phyloP scores from a whole-genome alignment of 78 protist species.

The Reticulomyxa filosa region DNA sequence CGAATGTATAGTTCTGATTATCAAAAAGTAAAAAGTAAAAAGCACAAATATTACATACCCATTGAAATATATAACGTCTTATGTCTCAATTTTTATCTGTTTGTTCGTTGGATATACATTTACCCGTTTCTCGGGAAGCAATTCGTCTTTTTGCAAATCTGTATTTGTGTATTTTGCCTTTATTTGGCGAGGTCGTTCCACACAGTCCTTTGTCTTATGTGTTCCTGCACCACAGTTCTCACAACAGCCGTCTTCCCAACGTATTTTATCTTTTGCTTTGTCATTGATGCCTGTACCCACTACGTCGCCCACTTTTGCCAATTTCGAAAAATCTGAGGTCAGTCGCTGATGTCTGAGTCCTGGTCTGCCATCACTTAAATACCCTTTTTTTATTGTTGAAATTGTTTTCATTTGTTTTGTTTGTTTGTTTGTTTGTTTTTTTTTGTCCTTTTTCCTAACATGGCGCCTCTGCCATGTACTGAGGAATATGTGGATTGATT shows the following conservation, averaged over 20 bases:
- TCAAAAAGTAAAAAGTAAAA: too few relatives aligned
- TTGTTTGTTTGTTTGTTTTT: neutral
- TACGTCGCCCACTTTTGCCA: neutral
- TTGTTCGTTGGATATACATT: neutral
- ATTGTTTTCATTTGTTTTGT: too few relatives aligned
- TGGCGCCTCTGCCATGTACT: constrained; percentile 56
- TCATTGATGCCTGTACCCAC: too few relatives aligned
- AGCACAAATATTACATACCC: too few relatives aligned
- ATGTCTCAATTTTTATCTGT: too few relatives aligned
- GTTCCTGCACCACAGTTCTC: constrained; percentile 90
- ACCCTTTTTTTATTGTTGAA: too few relatives aligned
- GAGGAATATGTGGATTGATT: constrained; percentile 63
- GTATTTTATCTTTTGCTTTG: neutral
- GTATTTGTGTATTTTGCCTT: constrained; percentile 55
- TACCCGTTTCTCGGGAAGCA: constrained; percentile 3
- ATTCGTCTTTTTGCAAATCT: constrained; percentile 56
- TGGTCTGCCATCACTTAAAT: constrained; percentile 17
- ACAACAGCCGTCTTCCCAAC: constrained; percentile 37
- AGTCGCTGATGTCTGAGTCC: constrained; percentile 57
- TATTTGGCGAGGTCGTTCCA: constrained; percentile 64
- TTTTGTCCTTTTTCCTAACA: constrained; percentile 20
- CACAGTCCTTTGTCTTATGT: constrained; percentile 58
- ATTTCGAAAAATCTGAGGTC: neutral
- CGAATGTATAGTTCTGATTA: too few relatives aligned
- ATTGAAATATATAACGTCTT: too few relatives aligned